Base-by-base conservation (phyloP, 805 yeast species). In the Saturnispora sekii region DNA sequence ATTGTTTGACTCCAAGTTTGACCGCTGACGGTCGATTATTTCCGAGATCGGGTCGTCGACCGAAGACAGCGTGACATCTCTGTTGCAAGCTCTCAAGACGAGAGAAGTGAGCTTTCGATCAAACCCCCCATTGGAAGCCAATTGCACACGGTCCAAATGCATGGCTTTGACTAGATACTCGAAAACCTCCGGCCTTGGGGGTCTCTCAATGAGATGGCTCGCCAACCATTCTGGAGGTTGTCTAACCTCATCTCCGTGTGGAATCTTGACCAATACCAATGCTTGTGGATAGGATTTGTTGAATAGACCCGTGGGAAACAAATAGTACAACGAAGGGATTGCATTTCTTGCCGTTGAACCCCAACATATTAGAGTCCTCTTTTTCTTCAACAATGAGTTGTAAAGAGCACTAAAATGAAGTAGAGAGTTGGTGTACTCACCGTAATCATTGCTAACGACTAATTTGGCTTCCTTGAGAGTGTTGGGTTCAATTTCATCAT, bases 241-340 rank as follows among this genome's bases (percentile, higher is more conserved):
- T 42, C 97, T 67, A 3, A 87, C 61, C 57, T 86, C 90, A 52
- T 87, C 94, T 12, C 76, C 62, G 68, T 74, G 83, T 1, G 97
- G 96, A 17, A 84, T 53, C 29, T 72, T 69, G 8, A 83, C 69
- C 45, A 88, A 59, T 40, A 81, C 77, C 49, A 90, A 74, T 0
- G 96, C 96, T 46, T 83, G 78, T 0, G 90, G 83, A 29, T 70
- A 63, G 41, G 32, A 52, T 11, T 54, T 53, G 4, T 53, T 34
- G 2, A 50, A 31, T 14, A 49, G 31, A 38, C 52, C 51, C 0
- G 83, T 73, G 0, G 95, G 83, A 31, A 77, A 65, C 46, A 88
- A 53, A 1, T 81, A 76, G 54, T 71, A 79, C 37, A 84, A 49
- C 3, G 63, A 49, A 0, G 95, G 93, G 31, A 69, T 57, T 0